Evolutionary conservation across 306 rosid genomes (phyloP).

Genomic region (Vicia villosa): DNA sequence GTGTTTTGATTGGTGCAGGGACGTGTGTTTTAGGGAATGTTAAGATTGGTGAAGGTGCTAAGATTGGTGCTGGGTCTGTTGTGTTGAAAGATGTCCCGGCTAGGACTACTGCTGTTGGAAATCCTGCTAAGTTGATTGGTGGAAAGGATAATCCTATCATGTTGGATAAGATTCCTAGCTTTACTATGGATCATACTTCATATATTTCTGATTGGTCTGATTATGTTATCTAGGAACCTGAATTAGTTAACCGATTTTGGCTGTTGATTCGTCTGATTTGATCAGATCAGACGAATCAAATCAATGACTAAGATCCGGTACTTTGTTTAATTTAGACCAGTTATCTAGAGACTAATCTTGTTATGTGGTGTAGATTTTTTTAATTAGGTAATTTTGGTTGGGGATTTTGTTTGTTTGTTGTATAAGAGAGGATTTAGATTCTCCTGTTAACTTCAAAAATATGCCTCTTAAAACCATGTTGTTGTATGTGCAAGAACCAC

Average conservation of each 20-base stretch:
- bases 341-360: slow-evolving; percentile 44
- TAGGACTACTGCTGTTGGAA: slow-evolving; percentile 86
- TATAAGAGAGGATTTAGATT: slow-evolving; percentile 57
- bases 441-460: slow-evolving; percentile 50
- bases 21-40: slow-evolving; percentile 88
- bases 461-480: slow-evolving; percentile 22
- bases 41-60: slow-evolving; percentile 82
- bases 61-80: slow-evolving; percentile 91
- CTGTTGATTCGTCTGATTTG: neutral
- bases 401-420: slow-evolving; percentile 42
- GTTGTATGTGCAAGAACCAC: slow-evolving; percentile 30
- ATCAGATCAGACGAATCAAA: neutral
- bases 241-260: neutral
- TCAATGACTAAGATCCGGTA: neutral
- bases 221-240: slow-evolving; percentile 62
- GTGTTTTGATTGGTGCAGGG: slow-evolving; percentile 93
- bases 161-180: slow-evolving; percentile 77
- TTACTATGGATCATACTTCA: slow-evolving; percentile 90
- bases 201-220: slow-evolving; percentile 77
- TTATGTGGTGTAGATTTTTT: neutral
- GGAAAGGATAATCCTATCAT: slow-evolving; percentile 77
- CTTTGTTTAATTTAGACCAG: neutral
- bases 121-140: slow-evolving; percentile 84
- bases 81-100: slow-evolving; percentile 89
- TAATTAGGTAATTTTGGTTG: neutral